Conservation (phyloP, 2,329 filamentous ascomycete genomes). For the Cladosporium sp. region DNA sequence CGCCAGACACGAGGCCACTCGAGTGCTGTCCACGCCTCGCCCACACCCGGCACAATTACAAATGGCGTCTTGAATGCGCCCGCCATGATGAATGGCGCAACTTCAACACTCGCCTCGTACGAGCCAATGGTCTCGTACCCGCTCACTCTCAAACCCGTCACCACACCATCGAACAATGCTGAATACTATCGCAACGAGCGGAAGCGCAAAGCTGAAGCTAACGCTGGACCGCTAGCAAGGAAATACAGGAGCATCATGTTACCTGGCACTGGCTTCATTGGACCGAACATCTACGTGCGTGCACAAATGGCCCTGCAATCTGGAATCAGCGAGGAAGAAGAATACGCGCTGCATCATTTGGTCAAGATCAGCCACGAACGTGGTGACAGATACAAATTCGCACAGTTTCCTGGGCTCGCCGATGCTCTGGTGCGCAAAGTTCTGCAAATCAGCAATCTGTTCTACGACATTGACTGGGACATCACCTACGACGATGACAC, state of each 20-base stretch:
- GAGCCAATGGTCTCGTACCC: conserved; percentile 66
- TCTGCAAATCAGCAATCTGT: conserved; percentile 74
- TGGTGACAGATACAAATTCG: conserved; percentile 94
- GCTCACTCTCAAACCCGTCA: conserved; percentile 70
- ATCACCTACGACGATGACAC: conserved; percentile 69
- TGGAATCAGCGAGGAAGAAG: conserved; percentile 75
- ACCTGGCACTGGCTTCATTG: conserved; percentile 64
- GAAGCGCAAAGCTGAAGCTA: conserved; percentile 48
- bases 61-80: conserved; percentile 50
- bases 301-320: conserved; percentile 83
- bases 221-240: conserved; percentile 48
- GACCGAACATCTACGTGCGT: conserved; percentile 87
- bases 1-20: conserved; percentile 62
- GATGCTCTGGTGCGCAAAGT: conserved; percentile 87
- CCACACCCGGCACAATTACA: conserved; percentile 49
- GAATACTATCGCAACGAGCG: conserved; percentile 64
- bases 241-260: conserved; percentile 58
- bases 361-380: conserved; percentile 95
- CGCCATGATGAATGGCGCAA: conserved; percentile 33
- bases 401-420: conserved; percentile 83
- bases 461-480: conserved; percentile 80
- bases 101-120: conserved; percentile 65
- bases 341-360: conserved; percentile 89
- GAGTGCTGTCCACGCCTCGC: conserved; percentile 39
- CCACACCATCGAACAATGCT: conserved; percentile 74